phyloP scores from a whole-genome alignment of 805 yeast genomes.

The Metschnikowia reukaufii region DNA sequence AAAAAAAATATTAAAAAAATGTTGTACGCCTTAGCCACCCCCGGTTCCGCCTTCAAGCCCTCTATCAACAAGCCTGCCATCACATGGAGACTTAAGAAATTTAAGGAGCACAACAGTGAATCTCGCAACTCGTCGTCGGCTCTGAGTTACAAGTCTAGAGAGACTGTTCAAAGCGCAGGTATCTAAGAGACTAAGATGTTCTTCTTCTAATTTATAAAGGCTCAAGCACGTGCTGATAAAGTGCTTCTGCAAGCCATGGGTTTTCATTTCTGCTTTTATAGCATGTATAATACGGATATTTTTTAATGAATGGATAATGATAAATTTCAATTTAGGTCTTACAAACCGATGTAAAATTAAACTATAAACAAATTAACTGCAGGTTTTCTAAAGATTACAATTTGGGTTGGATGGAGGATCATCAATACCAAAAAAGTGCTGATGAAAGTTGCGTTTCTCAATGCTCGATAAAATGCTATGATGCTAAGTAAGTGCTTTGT shows the following conservation, averaged over 20 bases:
- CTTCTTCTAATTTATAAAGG: neutral
- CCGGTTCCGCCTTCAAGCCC: conserved; percentile 41
- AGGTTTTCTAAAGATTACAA: neutral
- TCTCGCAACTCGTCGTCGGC: conserved; percentile 15
- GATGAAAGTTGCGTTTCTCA: neutral
- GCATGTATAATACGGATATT: neutral
- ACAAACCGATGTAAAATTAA: neutral
- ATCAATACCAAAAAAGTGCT: no score
- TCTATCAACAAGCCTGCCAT: conserved; percentile 31
- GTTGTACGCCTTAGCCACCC: conserved; percentile 34
- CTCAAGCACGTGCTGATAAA: neutral
- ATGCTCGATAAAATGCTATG: neutral
- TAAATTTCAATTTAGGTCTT: neutral
- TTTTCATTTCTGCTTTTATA: neutral
- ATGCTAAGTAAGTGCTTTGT: neutral
- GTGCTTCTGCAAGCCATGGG: neutral
- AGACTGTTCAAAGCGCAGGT: neutral
- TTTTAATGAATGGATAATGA: conserved; percentile 1
- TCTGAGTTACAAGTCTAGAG: conserved; percentile 9
- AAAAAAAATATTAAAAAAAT: conserved; percentile 9
- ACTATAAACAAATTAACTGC: no score
- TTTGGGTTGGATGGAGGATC: no score
- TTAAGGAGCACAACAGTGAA: conserved; percentile 25
- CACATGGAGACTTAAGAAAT: conserved; percentile 40
- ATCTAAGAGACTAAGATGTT: neutral